Evolutionary conservation across 2,329 filamentous ascomycete genomes (phyloP), one percentile per base, ranked within the genome.

Genomic region (Colletotrichum lupini): DNA sequence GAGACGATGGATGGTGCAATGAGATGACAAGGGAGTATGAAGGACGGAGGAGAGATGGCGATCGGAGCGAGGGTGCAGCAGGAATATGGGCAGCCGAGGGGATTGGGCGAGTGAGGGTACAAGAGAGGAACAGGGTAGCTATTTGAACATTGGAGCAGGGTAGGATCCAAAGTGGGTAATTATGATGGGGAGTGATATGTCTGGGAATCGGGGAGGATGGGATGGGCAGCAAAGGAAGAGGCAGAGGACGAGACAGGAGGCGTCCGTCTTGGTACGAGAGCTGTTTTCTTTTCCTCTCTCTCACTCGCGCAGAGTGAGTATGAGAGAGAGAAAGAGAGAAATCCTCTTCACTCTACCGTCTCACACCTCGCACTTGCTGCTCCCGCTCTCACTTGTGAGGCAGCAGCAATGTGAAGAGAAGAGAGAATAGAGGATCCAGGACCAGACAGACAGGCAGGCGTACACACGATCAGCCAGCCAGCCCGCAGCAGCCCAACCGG

Each of bases 101-200:
- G 62, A 56, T 67, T 67, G 72, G 67, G 60, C 72, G 72, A 75
- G 78, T 76, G 76, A 76, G 80, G 80, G 79, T 77, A 37, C 60
- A 70, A 37, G 60, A 65, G 70, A 65, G 77, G 72, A 77, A 72
- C 78, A 79, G 79, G 79, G 80, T 79, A 79, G 76, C 76, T 81
- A 80, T 80, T 82, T 80, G 80, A 81, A 77, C 79, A 78, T 74
- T 77, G 74, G 77, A 71, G 77, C 76, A 76, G 67, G 78, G 80
- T 80, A 77, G 79, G 80, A 82, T 80, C 77, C 76, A 74, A 75
- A 79, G 80, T 82, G 81, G 81, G 75, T 80, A 79, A 24, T 63
- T 32, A 53, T 63, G 61, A 63, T 35, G 60, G 30, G 61, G n/a
- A 77, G 75, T 72, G 71, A 81, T 77, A 76, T 79, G 78, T 71